These are phyloP conservation scores for Cercophora sp. DNA, from an alignment of 495 filamentous ascomycete species.

Conservation along the genomic window DNA sequence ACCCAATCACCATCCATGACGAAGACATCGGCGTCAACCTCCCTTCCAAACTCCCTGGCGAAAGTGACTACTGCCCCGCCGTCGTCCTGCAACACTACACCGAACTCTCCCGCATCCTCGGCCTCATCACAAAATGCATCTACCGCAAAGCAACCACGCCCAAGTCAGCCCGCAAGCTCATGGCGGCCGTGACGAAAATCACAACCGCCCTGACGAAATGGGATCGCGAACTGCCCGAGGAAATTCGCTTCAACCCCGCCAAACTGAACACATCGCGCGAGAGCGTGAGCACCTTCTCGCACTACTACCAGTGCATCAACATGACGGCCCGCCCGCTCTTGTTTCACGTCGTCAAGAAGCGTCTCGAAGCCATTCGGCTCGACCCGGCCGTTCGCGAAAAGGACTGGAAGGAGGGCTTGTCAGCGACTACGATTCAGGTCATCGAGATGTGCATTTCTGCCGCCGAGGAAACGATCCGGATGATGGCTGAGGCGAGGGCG, in stretches of 20 bases:
- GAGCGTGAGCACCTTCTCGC: conserved; percentile 43
- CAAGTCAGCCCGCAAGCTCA: conserved; percentile 39
- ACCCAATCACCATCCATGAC: conserved; percentile 48
- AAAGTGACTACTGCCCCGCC: conserved; percentile 38
- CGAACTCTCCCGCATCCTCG: conserved; percentile 42
- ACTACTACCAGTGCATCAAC: conserved; percentile 51
- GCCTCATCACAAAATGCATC: conserved; percentile 43
- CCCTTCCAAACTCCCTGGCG: conserved; percentile 28
- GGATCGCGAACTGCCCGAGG: conserved; percentile 38
- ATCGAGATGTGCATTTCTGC: conserved; percentile 47
- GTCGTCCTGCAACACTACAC: conserved; percentile 47
- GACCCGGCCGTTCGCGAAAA: conserved; percentile 16
- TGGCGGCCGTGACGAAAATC: conserved; percentile 45
- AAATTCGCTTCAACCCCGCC: conserved; percentile 42
- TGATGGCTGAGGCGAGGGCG: conserved; percentile 42
- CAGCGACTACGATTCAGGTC: conserved; percentile 39
- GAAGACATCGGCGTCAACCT: conserved; percentile 45
- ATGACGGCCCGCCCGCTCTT: conserved; percentile 49
- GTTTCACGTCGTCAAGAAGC: conserved; percentile 46
- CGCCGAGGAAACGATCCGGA: conserved; percentile 43
- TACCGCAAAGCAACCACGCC: conserved; percentile 39
- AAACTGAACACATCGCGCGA: conserved; percentile 41
- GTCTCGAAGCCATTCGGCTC: conserved; percentile 27
- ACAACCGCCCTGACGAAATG: conserved; percentile 40
- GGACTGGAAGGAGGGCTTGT: conserved; percentile 42